Base-by-base conservation (phyloP, 441 rosid species). In the Gossypium davidsonii region DNA sequence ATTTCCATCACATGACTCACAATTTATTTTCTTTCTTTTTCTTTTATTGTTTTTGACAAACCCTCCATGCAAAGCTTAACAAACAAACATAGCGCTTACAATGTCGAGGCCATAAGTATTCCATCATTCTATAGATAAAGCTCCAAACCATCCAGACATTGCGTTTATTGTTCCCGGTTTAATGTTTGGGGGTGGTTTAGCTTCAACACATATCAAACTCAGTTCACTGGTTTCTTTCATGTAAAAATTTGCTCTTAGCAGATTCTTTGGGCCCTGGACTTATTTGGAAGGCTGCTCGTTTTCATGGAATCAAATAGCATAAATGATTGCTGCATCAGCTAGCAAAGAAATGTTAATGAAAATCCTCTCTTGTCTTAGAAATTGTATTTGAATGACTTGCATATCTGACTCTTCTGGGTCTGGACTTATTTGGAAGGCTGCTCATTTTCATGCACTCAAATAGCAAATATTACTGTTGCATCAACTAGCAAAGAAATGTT, bases 401-500 rank as follows among this genome's bases (percentile, higher is more conserved):
- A 6, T 37, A 37, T 37, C 42, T 37, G 42, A 37, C 12, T 65
- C 55, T 65, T 65, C 6, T 11, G 53, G 42, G 20, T 53, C 18
- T 21, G 53, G 15, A 39, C 49, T 63, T 21, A 39, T 18, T 34
- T 63, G 68, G 28, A 20, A 12, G 9, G 49, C 26, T 63, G 26
- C 49, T 17, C 15, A 1, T 39, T 63, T 63, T 34, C 52, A 3
- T 6, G 20, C 18, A 21, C 17, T 65, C 3, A 18, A 20, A 20
- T 11, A 23, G 42, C 14, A 42, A 44, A 65, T 65, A 44, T 44
- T 31, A 21, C 23, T 12, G 55, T 10, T 65, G 37, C 55, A 6
- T 65, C 55, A 65, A 2, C 18, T 44, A 65, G 70, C 70, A n/a
- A 42, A 65, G 53, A 65, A 42, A 44, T 65, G 55, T 67, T 51